Evolutionary conservation across 1,284 basidiomycete species (phyloP).

Genomic region (Cystobasidium pallidum): DNA sequence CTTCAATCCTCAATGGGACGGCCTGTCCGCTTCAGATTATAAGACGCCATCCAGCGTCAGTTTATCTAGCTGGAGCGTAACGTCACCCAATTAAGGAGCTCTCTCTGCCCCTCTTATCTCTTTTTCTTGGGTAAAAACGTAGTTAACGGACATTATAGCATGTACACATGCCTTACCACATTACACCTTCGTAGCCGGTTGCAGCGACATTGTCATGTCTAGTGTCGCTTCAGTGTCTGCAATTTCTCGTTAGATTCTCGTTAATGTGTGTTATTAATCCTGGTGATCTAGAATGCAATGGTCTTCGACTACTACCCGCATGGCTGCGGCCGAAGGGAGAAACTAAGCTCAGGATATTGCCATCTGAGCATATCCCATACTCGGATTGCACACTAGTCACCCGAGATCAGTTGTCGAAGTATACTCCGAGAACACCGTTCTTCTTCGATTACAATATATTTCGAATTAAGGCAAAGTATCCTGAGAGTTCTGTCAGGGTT

Average conservation of each 20-base stretch:
- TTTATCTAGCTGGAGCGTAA: slow-evolving; percentile 70
- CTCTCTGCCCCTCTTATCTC: no score
- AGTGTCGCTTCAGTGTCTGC: no score
- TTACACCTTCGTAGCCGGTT: no score
- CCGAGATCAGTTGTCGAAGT: no score
- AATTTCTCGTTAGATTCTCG: no score
- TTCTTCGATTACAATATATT: no score
- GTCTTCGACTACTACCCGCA: not conserved
- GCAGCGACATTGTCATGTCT: not conserved
- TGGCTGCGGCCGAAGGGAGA: no score
- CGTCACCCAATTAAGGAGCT: slow-evolving; percentile 50
- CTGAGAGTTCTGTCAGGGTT: no score
- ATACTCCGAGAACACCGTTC: no score
- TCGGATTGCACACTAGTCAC: no score
- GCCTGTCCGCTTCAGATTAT: slow-evolving; percentile 64
- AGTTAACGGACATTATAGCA: not conserved
- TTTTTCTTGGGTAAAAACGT: not conserved
- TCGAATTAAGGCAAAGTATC: no score
- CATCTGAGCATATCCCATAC: not conserved
- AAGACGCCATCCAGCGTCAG: slow-evolving; percentile 69
- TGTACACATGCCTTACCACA: not conserved
- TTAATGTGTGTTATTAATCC: not conserved
- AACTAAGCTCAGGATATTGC: no score
- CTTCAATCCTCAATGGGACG: slow-evolving; percentile 83
- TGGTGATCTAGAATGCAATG: slow-evolving; percentile 3